Base-by-base conservation (phyloP, 345 rosid genomes). In the Boechera stricta region DNA sequence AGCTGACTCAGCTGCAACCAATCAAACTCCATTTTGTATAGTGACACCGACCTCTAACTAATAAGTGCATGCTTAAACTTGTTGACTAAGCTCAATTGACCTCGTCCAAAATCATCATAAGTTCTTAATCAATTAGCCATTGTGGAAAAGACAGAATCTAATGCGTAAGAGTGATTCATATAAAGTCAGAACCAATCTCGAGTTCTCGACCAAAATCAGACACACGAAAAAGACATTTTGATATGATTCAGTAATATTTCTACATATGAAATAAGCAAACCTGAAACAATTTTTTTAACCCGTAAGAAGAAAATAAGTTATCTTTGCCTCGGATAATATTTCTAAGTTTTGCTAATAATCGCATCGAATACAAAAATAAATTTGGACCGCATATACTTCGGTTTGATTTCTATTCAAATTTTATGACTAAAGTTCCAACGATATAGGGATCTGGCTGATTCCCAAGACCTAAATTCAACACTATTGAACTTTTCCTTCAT, bases 61-160 rank as follows among this genome's bases (percentile, higher is more conserved):
- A 21, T 21, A 21, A 5, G 21, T 55, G 2, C 71, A 45, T 65
- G 66, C 72, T 57, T 36, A 48, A 67, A 67, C 79, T 75, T 75
- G 72, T 75, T 58, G 67, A 49, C 61, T 67, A 67, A 67, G 79
- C 61, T 75, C 61, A 67, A 58, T 48, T 36, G 73, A 11, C 42
- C 15, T 13, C 56, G 39, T 65, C 66, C 11, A 15, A 21, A 42
- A 44, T 32, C 24, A 44, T 55, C 18, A 33, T 44, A 44, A 33
- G 35, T 31, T 41, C 55, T 41, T 64, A 13, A 54, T 73, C 18
- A 73, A 29, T 73, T 44, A 73, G 18, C 13, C 18, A 52, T 38
- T 26, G 2, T 38, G 51, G 7, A 53, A 52, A 61, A 16, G 64
- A 26, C 42, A 39, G 15, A 63, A 58, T 45, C 24, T 44, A 45